Base-by-base conservation (phyloP, 495 filamentous ascomycete species). In the Bryoglossum gracile region DNA sequence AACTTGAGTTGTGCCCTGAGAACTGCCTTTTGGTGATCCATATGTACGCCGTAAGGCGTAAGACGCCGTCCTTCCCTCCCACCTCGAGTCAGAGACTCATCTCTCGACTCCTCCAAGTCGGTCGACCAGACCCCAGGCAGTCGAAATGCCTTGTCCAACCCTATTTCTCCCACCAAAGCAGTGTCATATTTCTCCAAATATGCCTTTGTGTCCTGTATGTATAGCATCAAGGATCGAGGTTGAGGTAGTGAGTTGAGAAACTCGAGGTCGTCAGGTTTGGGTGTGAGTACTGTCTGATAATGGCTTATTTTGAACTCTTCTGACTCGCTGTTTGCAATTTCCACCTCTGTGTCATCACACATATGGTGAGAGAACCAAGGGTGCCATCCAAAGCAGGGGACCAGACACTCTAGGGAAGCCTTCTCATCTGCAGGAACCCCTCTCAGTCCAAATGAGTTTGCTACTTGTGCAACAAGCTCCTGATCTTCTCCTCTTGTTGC, bases 371-470 rank as follows among this genome's bases (percentile, higher is more conserved):
- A 92, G 65, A 97, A 98, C 92, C 92, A 98, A 1, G 94, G 94
- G 64, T 98, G 92, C 89, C 91, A 95, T n/a, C 92, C 92, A 68
- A 95, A 98, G 23, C 81, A 82, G 0, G 92, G 91, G 1, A 96
- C 51, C 10, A 95, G 59, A 19, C 56, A 59, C 43, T 60, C 54
- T 11, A 24, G 22, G 24, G 36, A 3, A 44, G 32, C 46, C 34
- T 43, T 34, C 11, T 38, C 18, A 25, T 43, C 40, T 17, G 33
- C 43, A 40, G 50, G 38, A 2, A 51, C 33, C 33, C 23, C 14
- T 18, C 53, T 56, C 4, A 62, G 6, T 11, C 55, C 55, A 42
- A 54, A 56, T 10, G 8, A 21, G 5, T 71, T 64, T 2, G 89
- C 83, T 43, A 84, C 75, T 21, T 82, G 60, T 13, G 75, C 75